A percentile compares a stretch with the other conserved stretches of the same genome.
phyloP scores from a whole-genome alignment of 2,329 filamentous ascomycete genomes.

The Dactylonectria estremocensis region DNA sequence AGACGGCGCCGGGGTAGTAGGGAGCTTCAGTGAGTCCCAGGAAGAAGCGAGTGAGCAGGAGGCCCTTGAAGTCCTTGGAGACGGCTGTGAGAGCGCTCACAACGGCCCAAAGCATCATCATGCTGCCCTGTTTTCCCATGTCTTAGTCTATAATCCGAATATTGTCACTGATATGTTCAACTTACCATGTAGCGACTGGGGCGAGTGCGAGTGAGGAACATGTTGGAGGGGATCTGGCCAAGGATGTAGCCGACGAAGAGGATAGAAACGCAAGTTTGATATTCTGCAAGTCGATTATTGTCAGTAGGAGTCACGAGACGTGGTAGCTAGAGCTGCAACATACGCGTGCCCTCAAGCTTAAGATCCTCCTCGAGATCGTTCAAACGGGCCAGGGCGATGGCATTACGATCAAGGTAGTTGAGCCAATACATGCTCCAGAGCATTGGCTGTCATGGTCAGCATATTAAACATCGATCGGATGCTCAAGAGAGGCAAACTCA shows the following conservation, averaged over 20 bases:
- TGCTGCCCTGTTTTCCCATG: slow-evolving; percentile 47
- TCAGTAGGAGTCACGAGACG: neutral
- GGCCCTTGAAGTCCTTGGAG: slow-evolving; percentile 63
- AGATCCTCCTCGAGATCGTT: slow-evolving; percentile 52
- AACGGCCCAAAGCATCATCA: slow-evolving; percentile 65
- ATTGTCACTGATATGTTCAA: slow-evolving; percentile 1
- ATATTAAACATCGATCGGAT: accelerated
- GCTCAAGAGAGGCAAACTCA: slow-evolving; percentile 2
- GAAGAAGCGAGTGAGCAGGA: slow-evolving; percentile 64
- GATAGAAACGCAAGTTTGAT: slow-evolving; percentile 51
- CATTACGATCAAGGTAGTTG: slow-evolving; percentile 63
- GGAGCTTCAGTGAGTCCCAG: slow-evolving; percentile 59
- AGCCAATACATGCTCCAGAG: slow-evolving; percentile 60
- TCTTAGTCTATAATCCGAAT: neutral
- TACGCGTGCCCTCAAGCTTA: slow-evolving; percentile 40
- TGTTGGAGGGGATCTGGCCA: slow-evolving; percentile 60
- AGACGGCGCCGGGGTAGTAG: slow-evolving; percentile 55
- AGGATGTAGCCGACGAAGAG: slow-evolving; percentile 63
- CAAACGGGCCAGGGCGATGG: slow-evolving; percentile 60
- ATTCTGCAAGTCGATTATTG: slow-evolving; percentile 38
- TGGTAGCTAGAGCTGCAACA: neutral
- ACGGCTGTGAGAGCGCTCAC: slow-evolving; percentile 64
- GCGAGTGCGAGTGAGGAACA: slow-evolving; percentile 60
- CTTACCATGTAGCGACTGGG: slow-evolving; percentile 59
- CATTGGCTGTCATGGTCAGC: slow-evolving; percentile 48